Evolutionary conservation across 140 eudicot genomes (phyloP).

Genomic region (Bidens hawaiensis): DNA sequence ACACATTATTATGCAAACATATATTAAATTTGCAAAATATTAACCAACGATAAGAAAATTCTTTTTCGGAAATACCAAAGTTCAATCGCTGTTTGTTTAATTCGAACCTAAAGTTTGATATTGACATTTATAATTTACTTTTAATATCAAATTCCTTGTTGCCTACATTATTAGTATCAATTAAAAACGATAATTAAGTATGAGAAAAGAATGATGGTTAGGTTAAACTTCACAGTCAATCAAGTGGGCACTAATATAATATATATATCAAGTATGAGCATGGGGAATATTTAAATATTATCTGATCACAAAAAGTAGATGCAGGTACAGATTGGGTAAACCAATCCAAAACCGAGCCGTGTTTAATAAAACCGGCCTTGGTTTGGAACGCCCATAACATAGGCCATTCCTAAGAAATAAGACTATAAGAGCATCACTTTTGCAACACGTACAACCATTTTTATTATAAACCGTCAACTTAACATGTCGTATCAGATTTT

Average conservation of each 20-base stretch:
- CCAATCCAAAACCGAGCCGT: neutral
- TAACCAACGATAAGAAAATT: too few species aligned
- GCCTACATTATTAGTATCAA: neutral
- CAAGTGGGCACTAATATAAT: slow-evolving; percentile 9
- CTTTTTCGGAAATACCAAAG: too few species aligned
- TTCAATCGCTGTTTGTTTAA: too few species aligned
- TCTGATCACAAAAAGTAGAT: slow-evolving; percentile 2
- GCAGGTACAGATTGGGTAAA: neutral
- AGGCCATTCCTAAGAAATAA: neutral
- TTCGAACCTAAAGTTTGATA: too few species aligned
- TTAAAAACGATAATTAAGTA: neutral
- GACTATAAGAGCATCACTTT: too few species aligned
- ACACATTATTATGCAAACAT: too few species aligned
- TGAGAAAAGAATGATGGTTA: slow-evolving; percentile 32
- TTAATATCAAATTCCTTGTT: neutral
- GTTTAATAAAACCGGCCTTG: neutral
- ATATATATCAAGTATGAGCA: neutral
- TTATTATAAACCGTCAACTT: too few species aligned
- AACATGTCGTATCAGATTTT: too few species aligned
- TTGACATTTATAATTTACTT: neutral
- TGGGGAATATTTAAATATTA: slow-evolving; percentile 6
- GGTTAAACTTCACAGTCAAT: slow-evolving; percentile 31
- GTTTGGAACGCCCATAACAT: neutral
- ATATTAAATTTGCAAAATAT: too few species aligned
- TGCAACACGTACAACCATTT: too few species aligned